Percentiles rank a stretch among this genome's conserved stretches.
These are phyloP conservation scores for Porodaedalea pini DNA, from an alignment of 1,284 basidiomycete genomes.

Conservation along the genomic window DNA sequence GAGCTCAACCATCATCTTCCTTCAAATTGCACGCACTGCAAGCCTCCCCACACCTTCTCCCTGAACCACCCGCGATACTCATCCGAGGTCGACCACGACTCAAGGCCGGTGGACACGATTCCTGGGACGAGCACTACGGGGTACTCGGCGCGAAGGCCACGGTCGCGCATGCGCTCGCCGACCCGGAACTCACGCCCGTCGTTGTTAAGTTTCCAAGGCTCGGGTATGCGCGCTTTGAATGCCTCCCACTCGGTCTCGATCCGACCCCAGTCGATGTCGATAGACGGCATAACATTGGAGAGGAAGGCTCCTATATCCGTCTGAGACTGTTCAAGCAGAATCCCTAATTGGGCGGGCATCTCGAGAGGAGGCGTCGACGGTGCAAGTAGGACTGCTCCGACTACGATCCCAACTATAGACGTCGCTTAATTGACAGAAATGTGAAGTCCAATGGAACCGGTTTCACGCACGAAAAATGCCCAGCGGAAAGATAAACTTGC, in stretches of 20 bases:
- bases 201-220: slow-evolving; percentile 76
- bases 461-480: slow-evolving; percentile 44
- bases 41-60: slow-evolving; percentile 83
- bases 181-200: slow-evolving; percentile 84
- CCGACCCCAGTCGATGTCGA: slow-evolving; percentile 59
- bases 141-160: slow-evolving; percentile 68
- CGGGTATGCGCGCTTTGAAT: slow-evolving; percentile 63
- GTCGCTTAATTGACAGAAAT: neutral
- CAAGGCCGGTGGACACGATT: slow-evolving; percentile 73
- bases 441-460: slow-evolving; percentile 24
- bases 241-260: slow-evolving; percentile 67
- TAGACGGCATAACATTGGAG: slow-evolving; percentile 34
- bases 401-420: slow-evolving; percentile 55
- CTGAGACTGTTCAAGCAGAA: slow-evolving; percentile 37
- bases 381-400: slow-evolving; percentile 60
- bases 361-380: slow-evolving; percentile 23
- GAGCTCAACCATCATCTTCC: neutral
- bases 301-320: slow-evolving; percentile 14
- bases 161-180: slow-evolving; percentile 65
- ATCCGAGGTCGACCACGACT: slow-evolving; percentile 82
- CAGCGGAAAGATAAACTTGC: slow-evolving; percentile 45
- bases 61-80: slow-evolving; percentile 80
- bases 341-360: slow-evolving; percentile 37
- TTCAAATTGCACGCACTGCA: slow-evolving; percentile 32
- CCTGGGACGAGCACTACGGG: slow-evolving; percentile 83